These are phyloP conservation scores for Pseudocercospora cruenta DNA, from an alignment of 2,329 filamentous ascomycete genomes.

Conservation along the genomic window DNA sequence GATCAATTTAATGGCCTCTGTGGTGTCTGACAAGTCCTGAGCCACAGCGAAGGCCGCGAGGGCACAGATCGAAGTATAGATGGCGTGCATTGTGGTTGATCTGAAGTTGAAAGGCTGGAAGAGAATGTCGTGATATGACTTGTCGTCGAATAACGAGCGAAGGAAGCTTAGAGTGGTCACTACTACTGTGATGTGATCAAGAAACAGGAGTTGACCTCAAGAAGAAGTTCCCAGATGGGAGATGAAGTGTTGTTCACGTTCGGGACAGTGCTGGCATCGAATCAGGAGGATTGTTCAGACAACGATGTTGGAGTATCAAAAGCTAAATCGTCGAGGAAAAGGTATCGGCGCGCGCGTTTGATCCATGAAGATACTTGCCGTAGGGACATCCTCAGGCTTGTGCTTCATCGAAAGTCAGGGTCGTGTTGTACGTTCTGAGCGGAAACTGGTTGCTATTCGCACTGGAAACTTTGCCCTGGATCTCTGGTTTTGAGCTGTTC, in stretches of 20 bases:
- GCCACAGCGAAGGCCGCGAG: conserved; percentile 8
- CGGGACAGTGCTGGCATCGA: background rate
- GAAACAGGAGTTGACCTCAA: background rate
- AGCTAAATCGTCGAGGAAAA: background rate
- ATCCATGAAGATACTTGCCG: background rate
- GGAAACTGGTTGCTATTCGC: background rate
- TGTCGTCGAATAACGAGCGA: background rate
- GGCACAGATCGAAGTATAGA: conserved; percentile 12
- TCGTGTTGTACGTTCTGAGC: background rate
- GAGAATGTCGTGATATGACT: background rate
- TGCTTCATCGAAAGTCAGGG: background rate
- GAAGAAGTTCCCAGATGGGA: background rate
- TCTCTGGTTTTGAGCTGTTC: background rate
- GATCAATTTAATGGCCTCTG: conserved; percentile 15
- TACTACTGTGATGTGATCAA: background rate
- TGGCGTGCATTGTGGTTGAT: conserved; percentile 11
- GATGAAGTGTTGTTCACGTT: background rate
- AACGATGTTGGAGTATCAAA: background rate
- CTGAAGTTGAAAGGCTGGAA: background rate
- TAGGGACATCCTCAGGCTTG: background rate
- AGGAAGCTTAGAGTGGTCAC: background rate
- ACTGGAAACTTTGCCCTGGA: background rate
- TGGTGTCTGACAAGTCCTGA: background rate
- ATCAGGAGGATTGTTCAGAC: background rate
- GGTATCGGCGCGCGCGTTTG: background rate